Evolutionary conservation across 1,284 basidiomycete species (phyloP).

Genomic region (Schizopora paradoxa): DNA sequence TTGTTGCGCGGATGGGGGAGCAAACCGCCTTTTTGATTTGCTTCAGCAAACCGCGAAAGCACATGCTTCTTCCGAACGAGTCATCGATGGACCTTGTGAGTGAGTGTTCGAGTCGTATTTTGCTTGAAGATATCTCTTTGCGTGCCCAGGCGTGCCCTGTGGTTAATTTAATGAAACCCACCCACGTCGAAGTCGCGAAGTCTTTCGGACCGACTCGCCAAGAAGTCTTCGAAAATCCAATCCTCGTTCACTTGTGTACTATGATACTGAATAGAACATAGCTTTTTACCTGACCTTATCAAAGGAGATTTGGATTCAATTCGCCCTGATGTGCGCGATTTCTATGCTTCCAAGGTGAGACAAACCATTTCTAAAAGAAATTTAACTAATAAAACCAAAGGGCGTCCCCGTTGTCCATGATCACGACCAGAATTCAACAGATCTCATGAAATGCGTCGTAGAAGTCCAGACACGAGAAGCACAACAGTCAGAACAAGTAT

Average conservation of each 20-base stretch:
- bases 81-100: constrained; percentile 27
- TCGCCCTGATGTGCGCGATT: constrained; percentile 64
- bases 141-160: no score
- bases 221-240: no score
- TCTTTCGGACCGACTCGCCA: no score
- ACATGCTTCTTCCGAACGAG: constrained; percentile 15
- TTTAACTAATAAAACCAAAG: constrained; percentile 31
- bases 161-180: no score
- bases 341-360: constrained; percentile 59
- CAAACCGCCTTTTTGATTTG: constrained; percentile 79
- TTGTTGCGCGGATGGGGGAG: constrained; percentile 91
- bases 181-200: no score
- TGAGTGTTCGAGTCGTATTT: constrained; percentile 25
- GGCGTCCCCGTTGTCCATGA: constrained; percentile 68
- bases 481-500: constrained; percentile 34
- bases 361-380: neutral
- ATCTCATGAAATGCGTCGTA: constrained; percentile 87
- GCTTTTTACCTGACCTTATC: constrained; percentile 79
- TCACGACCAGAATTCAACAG: constrained; percentile 79
- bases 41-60: constrained; percentile 27
- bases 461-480: constrained; percentile 55
- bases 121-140: no score
- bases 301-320: constrained; percentile 94
- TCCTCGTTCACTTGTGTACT: no score
- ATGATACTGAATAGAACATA: constrained; percentile 25